phyloP scores from a whole-genome alignment of 1,139 yeast species.

The Zygoascus hellenicus region DNA sequence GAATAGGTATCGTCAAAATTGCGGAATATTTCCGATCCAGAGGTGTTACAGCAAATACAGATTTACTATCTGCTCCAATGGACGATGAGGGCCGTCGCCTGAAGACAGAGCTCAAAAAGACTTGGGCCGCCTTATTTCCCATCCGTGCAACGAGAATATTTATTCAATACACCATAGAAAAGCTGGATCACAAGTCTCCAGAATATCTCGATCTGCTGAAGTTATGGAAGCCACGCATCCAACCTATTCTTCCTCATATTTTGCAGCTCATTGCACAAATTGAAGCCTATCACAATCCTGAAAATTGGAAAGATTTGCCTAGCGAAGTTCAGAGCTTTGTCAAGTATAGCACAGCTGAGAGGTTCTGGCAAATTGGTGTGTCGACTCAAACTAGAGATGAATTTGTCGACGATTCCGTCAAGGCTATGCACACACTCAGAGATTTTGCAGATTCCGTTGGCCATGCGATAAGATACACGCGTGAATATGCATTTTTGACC shows the following conservation, averaged over 20 bases:
- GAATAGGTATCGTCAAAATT: slow-evolving; percentile 88
- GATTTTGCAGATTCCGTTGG: slow-evolving; percentile 99
- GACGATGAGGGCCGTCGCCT: slow-evolving; percentile 83
- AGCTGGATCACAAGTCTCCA: slow-evolving; percentile 68
- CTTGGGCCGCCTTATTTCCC: slow-evolving; percentile 93
- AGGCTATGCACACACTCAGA: slow-evolving; percentile 85
- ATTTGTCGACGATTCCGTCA: slow-evolving; percentile 88
- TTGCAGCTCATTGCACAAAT: slow-evolving; percentile 81
- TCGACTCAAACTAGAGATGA: slow-evolving; percentile 92
- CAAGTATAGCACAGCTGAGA: slow-evolving; percentile 76
- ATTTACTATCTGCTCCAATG: slow-evolving; percentile 72
- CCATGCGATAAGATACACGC: slow-evolving; percentile 86
- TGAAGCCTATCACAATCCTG: slow-evolving; percentile 91
- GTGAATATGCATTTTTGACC: slow-evolving; percentile 91
- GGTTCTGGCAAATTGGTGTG: slow-evolving; percentile 98
- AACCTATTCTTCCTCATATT: slow-evolving; percentile 87
- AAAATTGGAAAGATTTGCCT: slow-evolving; percentile 83
- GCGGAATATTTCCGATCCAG: slow-evolving; percentile 84
- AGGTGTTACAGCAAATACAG: slow-evolving; percentile 71
- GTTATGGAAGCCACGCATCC: slow-evolving; percentile 90
- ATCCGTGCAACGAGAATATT: slow-evolving; percentile 92
- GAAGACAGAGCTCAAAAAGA: slow-evolving; percentile 73
- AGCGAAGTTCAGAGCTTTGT: slow-evolving; percentile 88
- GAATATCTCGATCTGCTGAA: slow-evolving; percentile 67
- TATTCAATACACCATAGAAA: slow-evolving; percentile 92